A percentile compares a stretch with the other conserved stretches of the same genome.
Conservation (phyloP, 176 grass and related monocot genomes). For the Triticum urartu region DNA sequence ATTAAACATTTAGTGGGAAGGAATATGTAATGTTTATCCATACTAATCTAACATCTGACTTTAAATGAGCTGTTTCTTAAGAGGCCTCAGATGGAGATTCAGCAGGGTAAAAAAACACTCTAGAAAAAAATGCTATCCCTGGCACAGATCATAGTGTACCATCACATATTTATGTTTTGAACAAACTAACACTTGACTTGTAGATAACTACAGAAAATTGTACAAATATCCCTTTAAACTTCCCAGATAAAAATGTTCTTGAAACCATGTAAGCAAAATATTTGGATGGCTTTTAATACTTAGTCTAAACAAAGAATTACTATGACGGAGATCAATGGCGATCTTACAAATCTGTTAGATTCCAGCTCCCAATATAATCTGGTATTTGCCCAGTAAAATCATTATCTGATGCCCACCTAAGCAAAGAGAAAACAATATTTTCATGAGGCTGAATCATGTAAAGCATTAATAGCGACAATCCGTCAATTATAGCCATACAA, state of each 20-base stretch:
- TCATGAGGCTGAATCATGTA: too few species aligned
- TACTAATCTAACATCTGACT: neutral
- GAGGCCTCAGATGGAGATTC: neutral
- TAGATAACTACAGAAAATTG: neutral
- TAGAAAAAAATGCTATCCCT: neutral
- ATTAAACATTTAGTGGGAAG: neutral
- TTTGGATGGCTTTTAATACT: too few species aligned
- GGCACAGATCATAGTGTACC: too few species aligned
- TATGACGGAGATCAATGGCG: neutral
- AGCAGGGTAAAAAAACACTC: neutral
- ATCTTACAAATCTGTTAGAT: conserved; percentile 28
- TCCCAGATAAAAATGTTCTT: too few species aligned
- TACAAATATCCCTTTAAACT: neutral
- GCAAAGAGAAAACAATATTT: neutral
- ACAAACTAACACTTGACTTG: neutral
- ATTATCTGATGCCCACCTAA: conserved; percentile 43
- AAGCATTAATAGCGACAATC: too few species aligned
- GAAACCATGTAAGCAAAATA: too few species aligned
- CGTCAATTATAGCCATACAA: conserved; percentile 42
- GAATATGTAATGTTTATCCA: neutral
- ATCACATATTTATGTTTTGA: neutral
- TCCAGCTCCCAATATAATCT: conserved; percentile 47
- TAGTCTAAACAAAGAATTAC: too few species aligned
- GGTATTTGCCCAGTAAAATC: conserved; percentile 60
- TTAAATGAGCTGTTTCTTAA: neutral